Percentiles rank a stretch among this genome's conserved stretches.
phyloP scores from a whole-genome alignment of 768 basidiomycete species.

The Dioszegia aurantiaca region DNA sequence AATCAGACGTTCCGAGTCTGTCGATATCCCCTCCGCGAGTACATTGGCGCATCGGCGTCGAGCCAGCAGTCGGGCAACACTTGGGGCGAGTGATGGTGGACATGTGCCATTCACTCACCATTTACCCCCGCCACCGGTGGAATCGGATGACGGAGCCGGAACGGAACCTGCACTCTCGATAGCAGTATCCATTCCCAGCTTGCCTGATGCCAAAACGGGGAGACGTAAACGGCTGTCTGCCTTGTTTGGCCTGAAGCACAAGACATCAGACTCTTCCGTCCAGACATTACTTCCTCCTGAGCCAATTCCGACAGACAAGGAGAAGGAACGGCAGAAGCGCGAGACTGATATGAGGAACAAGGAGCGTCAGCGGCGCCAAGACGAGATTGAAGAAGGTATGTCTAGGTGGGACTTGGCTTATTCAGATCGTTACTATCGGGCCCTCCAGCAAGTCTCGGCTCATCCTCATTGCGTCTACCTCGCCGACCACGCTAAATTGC shows the following conservation, averaged over 20 bases:
- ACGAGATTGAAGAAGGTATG: constrained; percentile 43
- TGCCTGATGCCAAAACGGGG: neutral
- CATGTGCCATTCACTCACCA: constrained; percentile 49
- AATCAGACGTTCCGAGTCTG: constrained; percentile 21
- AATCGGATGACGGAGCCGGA: constrained; percentile 18
- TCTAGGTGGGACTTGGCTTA: constrained; percentile 6
- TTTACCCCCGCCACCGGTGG: constrained; percentile 21
- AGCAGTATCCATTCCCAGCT: neutral
- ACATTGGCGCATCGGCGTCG: constrained; percentile 11
- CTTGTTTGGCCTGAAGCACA: constrained; percentile 12
- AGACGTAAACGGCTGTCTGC: constrained; percentile 2
- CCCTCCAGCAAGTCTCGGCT: constrained; percentile 40
- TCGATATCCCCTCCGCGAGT: constrained; percentile 10
- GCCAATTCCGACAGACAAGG: neutral
- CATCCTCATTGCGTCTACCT: constrained; percentile 35
- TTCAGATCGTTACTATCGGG: constrained; percentile 36
- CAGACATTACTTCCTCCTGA: neutral
- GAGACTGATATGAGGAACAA: constrained; percentile 26
- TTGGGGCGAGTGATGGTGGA: constrained; percentile 28
- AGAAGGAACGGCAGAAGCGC: constrained; percentile 17
- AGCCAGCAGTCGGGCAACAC: constrained; percentile 20
- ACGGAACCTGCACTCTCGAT: constrained; percentile 9
- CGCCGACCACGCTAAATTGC: constrained; percentile 30
- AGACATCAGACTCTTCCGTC: neutral
- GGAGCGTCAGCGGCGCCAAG: constrained; percentile 40